phyloP scores from a whole-genome alignment of 2,329 filamentous ascomycete species.

The Ophiostoma quercus region DNA sequence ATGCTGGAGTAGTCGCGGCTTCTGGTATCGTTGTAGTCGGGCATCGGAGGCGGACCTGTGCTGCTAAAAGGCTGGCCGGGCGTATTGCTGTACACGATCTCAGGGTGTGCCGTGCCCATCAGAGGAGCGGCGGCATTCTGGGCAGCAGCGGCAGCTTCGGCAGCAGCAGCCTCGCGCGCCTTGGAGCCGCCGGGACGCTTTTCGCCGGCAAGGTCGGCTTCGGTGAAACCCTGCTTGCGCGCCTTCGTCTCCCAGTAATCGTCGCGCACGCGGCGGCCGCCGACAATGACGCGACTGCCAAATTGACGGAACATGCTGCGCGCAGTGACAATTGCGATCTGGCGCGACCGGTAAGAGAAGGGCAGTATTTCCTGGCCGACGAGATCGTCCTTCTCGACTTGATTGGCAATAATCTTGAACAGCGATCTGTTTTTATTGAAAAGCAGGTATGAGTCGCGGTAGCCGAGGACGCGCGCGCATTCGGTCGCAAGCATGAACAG shows the following conservation, averaged over 20 bases:
- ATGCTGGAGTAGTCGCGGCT: conserved; percentile 78
- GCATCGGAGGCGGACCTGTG: conserved; percentile 57
- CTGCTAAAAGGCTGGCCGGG: conserved; percentile 44
- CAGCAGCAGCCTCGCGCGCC: conserved; percentile 73
- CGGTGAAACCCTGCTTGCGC: conserved; percentile 94
- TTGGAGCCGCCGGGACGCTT: conserved; percentile 91
- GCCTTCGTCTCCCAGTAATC: conserved; percentile 99
- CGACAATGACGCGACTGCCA: conserved; percentile 85
- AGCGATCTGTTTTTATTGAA: conserved; percentile 98
- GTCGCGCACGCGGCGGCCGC: conserved; percentile 85
- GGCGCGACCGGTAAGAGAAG: conserved; percentile 95
- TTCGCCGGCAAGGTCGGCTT: conserved; percentile 91
- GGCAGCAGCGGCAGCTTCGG: conserved; percentile 65
- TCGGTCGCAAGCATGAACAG: conserved; percentile 98
- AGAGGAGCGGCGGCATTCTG: conserved; percentile 56
- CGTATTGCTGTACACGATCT: conserved; percentile 82
- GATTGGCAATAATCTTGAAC: conserved; percentile 95
- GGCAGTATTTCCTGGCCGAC: conserved; percentile 92
- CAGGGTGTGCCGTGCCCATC: conserved; percentile 66
- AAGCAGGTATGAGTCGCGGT: conserved; percentile 93
- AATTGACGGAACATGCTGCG: conserved; percentile 99
- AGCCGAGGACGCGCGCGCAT: conserved; percentile 87
- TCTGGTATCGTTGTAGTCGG: conserved; percentile 70
- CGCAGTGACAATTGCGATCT: conserved; percentile 96
- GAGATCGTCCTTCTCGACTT: conserved; percentile 92